Conservation (phyloP, 345 rosid genomes). For the Lepidium aucheri region DNA sequence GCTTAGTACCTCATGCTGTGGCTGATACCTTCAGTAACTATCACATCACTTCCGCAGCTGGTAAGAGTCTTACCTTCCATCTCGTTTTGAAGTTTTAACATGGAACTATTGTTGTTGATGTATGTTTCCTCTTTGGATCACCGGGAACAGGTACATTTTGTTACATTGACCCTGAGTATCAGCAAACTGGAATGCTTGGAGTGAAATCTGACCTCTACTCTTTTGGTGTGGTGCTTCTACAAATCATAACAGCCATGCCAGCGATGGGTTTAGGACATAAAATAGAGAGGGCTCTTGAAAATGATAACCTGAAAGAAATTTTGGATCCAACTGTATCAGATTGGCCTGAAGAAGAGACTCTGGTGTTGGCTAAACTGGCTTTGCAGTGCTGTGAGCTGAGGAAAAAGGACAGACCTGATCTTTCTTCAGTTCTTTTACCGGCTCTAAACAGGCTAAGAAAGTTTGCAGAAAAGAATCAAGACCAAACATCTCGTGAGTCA, state of each 20-base stretch:
- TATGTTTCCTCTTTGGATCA: constrained; percentile 8
- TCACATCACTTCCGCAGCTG: constrained; percentile 66
- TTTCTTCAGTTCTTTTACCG: constrained; percentile 52
- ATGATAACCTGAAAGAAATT: constrained; percentile 35
- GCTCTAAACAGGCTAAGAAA: constrained; percentile 46
- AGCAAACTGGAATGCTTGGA: constrained; percentile 71
- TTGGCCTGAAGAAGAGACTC: constrained; percentile 67
- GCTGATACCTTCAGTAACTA: constrained; percentile 37
- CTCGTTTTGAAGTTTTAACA: no score
- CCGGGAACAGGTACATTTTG: constrained; percentile 44
- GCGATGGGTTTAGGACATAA: constrained; percentile 58
- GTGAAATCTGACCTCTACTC: constrained; percentile 84
- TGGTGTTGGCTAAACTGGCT: constrained; percentile 54
- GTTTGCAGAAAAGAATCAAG: constrained; percentile 25
- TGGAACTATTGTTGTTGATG: constrained; percentile 17
- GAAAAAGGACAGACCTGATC: constrained; percentile 77
- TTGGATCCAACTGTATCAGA: constrained; percentile 56
- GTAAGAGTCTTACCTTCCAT: constrained; percentile 22
- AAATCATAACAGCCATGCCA: constrained; percentile 57
- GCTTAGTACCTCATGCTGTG: constrained; percentile 47
- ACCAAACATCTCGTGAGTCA: not conserved
- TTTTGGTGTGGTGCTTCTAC: constrained; percentile 70
- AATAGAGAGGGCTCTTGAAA: constrained; percentile 47
- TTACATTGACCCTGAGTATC: constrained; percentile 87
- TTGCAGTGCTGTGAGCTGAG: constrained; percentile 69